Evolutionary conservation across 139 green algal species (phyloP), one percentile per base, ranked within the genome.

Genomic region (Chlorella vulgaris): DNA sequence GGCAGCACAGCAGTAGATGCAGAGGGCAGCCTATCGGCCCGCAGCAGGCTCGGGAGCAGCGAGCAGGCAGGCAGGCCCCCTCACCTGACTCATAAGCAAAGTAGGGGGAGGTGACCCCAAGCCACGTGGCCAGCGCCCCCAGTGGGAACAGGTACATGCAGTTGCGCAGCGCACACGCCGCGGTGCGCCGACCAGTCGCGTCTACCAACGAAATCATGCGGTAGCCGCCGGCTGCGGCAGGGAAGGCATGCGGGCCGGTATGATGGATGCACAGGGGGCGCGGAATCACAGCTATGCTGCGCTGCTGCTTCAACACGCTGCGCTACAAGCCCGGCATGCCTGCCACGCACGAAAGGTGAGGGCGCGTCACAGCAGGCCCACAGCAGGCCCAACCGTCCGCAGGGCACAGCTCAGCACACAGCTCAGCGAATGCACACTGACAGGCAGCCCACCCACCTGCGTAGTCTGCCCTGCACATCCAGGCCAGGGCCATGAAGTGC

Each of bases 401-500:
- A n/a, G n/a, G n/a, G n/a, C n/a, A n/a, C n/a, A 58, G 4, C 1
- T 58, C 26, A 24, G 21, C 4, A 33, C 10, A 10, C 10, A 58
- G 47, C 47, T 58, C 47, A 58, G 47, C 47, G 15, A 15, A 10
- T 58, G 47, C 47, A n/a, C n/a, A n/a, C 47, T 58, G 47, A 10
- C 47, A 24, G 47, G 13, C 47, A 24, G 47, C 8, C 69, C 33
- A 2, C 69, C 24, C 53, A 79, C 73, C 73, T 40, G 73, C 58
- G 28, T 79, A 79, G 89, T 99, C 96, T 4, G 90, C 92, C 65
- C 93, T 90, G 87, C 91, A 98, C 81, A 99, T 84, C 94, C 94
- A 99, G 24, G 97, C 95, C 10, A 99, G 90, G 3, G 97, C 90
- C 85, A 99, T 92, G 85, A 99, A 99, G 89, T 99, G 97, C 28